Base-by-base conservation (phyloP, 345 rosid genomes). In the Trapa incisa region DNA sequence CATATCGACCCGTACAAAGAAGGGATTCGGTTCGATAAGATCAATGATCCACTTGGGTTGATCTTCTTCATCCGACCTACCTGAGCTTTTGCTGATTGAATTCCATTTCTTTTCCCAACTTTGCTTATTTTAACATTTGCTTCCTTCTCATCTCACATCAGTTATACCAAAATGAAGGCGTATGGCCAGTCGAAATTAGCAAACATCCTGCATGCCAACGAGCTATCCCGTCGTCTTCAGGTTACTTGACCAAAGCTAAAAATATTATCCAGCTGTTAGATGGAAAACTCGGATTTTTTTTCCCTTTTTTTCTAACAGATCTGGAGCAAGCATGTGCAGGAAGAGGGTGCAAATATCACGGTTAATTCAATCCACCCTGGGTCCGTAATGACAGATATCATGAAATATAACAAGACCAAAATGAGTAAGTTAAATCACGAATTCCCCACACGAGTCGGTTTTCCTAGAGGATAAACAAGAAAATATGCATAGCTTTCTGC, bases 171-270 rank as follows among this genome's bases (percentile, higher is more conserved):
- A 70, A 91, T 86, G 83, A 85, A 75, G 73, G 99, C 99, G 9
- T 91, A 94, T 45, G 99, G 97, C 16, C 97, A 94, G 71, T 94
- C 99, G 10, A 94, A 94, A 66, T 71, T 94, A 65, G 99, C 99
- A 15, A 94, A 86, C 77, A 79, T 94, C 75, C 80, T 94, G 22
- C 99, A 91, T 38, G 87, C 89, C 61, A 88, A 80, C n/a, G 95
- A 91, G 82, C 95, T 94, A 74, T 80, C 95, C 53, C 95, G 87
- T 73, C 89, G 86, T 65, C 71, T 93, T 73, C 80, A 87, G 93
- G 98, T 92, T 47, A 37, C 53, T 63, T 7, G 32, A 37, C 5
- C 15, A 45, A 9, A 12, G 32, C 3, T 0, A 16, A 50, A 50
- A 14, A 10, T 50, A 3, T 15, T 15, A n/a, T 50, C 56, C 38